Percentiles rank a stretch among this genome's conserved stretches.
These are phyloP conservation scores for Eudorina sp. DNA, from an alignment of 139 green algal species.

Conservation along the genomic window DNA sequence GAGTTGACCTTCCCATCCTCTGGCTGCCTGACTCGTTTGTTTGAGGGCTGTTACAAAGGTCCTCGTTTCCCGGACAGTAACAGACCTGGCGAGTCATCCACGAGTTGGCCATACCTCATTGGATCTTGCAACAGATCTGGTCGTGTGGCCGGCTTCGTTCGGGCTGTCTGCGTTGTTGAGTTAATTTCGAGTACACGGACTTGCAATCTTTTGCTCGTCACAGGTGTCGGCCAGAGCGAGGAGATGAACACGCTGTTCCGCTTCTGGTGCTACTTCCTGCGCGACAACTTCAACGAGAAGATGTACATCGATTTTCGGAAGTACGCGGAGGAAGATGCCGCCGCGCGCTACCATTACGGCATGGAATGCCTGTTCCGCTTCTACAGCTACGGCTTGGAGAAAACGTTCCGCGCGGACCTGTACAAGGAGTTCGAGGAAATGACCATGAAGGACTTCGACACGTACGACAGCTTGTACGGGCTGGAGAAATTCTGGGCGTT, in stretches of 20 bases:
- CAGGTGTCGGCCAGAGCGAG: slow-evolving; percentile 86
- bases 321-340: slow-evolving; percentile 68
- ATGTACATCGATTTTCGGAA: slow-evolving; percentile 94
- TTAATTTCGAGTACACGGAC: no score
- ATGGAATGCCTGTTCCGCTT: slow-evolving; percentile 98
- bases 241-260: slow-evolving; percentile 99
- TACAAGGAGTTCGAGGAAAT: slow-evolving; percentile 94
- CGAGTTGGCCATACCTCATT: no score
- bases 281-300: slow-evolving; percentile 91
- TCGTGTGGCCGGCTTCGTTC: no score
- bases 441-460: slow-evolving; percentile 82
- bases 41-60: no score
- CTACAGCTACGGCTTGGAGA: slow-evolving; percentile 96
- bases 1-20: background rate
- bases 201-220: no score
- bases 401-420: slow-evolving; percentile 74
- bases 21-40: background rate
- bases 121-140: no score
- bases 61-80: no score
- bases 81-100: no score
- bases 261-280: slow-evolving; percentile 99
- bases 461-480: slow-evolving; percentile 89
- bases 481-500: slow-evolving; percentile 98
- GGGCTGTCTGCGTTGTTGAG: no score
- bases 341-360: slow-evolving; percentile 89